These are phyloP conservation scores for Cadophora luteo-olivacea DNA, from an alignment of 2,329 filamentous ascomycete species.

Conservation along the genomic window DNA sequence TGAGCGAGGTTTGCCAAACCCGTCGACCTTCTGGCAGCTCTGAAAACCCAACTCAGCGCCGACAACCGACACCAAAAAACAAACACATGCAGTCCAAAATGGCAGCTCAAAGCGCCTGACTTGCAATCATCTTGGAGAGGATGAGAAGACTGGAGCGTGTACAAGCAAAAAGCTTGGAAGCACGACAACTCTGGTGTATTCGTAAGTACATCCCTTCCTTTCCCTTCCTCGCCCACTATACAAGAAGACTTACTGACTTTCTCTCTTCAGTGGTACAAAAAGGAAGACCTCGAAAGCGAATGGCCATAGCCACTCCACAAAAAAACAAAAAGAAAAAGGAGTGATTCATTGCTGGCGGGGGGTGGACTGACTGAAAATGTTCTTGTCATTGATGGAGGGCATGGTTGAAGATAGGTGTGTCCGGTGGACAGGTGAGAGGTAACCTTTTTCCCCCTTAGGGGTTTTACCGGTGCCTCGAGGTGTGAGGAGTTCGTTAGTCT, in stretches of 20 bases:
- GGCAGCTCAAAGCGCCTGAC: not conserved
- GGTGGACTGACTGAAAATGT: not conserved
- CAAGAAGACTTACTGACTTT: not conserved
- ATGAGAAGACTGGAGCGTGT: not conserved
- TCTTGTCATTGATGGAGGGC: constrained; percentile 5
- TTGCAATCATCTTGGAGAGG: constrained; percentile 8
- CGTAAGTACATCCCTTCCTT: not conserved
- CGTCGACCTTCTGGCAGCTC: not conserved
- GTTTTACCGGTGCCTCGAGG: constrained; percentile 22
- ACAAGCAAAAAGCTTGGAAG: constrained; percentile 5
- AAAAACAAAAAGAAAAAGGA: not conserved
- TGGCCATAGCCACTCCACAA: not conserved
- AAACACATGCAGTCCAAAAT: not conserved
- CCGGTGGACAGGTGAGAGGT: constrained; percentile 20
- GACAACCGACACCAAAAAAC: constrained; percentile 2
- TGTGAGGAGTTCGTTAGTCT: not conserved
- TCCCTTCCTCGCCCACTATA: not conserved
- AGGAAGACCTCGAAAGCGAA: not conserved
- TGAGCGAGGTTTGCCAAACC: constrained; percentile 5
- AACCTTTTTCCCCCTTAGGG: constrained; percentile 21
- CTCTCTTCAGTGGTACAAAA: too few relatives aligned
- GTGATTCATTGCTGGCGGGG: not conserved
- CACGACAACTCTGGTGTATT: constrained; percentile 1
- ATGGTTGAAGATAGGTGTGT: not conserved
- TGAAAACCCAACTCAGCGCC: constrained; percentile 8